Evolutionary conservation across 345 rosid species (phyloP).

Genomic region (Durio zibethinus): DNA sequence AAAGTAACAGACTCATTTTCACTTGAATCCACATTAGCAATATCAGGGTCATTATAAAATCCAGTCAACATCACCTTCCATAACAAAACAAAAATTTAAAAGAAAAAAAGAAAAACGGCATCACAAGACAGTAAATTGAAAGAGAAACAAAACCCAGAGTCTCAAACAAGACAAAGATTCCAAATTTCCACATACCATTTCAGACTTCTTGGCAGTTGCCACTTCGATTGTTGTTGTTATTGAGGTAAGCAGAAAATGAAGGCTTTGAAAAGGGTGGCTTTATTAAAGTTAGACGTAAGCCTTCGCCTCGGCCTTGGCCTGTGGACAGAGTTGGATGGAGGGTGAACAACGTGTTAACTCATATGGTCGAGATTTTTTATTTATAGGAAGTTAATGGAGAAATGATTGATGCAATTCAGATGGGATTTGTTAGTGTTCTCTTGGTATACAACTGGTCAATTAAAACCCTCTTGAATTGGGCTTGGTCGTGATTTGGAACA

Average conservation of each 20-base stretch:
- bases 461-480: too few species aligned
- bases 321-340: neutral
- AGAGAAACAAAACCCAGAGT: neutral
- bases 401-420: neutral
- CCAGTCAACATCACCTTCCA: conserved; percentile 31
- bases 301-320: neutral
- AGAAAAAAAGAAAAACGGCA: neutral
- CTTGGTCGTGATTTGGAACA: too few species aligned
- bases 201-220: neutral
- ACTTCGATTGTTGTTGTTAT: neutral
- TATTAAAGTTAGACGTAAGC: neutral
- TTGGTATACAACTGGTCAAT: too few species aligned
- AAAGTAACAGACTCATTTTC: conserved; percentile 19
- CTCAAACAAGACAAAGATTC: neutral
- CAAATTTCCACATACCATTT: conserved; percentile 7
- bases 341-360: neutral
- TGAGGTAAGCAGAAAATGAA: neutral
- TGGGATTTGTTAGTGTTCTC: too few species aligned
- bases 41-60: conserved; percentile 19
- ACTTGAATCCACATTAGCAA: conserved; percentile 31
- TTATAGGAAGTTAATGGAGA: neutral
- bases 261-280: neutral
- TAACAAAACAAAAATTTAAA: neutral
- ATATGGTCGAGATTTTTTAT: neutral
- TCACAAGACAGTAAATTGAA: neutral